phyloP scores from a whole-genome alignment of 2,329 filamentous ascomycete species.

The Monosporascus sp. region DNA sequence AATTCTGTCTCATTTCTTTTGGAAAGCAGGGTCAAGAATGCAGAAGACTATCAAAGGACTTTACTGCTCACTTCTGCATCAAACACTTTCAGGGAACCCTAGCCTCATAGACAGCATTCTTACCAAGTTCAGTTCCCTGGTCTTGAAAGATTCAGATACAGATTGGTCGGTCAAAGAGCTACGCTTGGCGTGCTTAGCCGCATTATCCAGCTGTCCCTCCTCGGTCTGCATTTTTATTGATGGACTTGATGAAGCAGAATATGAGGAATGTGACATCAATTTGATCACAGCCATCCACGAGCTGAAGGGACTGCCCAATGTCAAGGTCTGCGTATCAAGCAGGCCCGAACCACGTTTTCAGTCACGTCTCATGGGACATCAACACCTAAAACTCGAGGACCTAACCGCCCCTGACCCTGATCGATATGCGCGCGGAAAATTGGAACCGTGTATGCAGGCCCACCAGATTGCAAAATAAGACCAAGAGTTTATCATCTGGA shows the following conservation, averaged over 20 bases:
- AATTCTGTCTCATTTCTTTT: conserved; percentile 9
- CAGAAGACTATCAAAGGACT: conserved; percentile 7
- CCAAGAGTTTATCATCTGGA: neutral
- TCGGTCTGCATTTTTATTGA: conserved; percentile 5
- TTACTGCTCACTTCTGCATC: conserved; percentile 5
- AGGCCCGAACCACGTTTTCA: neutral
- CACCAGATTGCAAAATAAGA: too few species aligned
- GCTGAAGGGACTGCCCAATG: neutral
- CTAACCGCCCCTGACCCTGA: conserved; percentile 1
- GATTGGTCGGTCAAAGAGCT: conserved; percentile 3
- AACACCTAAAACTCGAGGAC: conserved; percentile 2
- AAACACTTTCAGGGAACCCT: neutral
- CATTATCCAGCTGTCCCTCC: neutral
- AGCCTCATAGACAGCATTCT: neutral
- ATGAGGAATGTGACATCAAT: neutral
- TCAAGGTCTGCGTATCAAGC: conserved; percentile 3
- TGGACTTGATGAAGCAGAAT: conserved; percentile 5
- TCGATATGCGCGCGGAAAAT: neutral
- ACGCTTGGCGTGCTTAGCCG: neutral
- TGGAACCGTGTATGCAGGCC: neutral
- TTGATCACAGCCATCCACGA: neutral
- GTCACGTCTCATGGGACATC: neutral
- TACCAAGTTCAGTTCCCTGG: neutral
- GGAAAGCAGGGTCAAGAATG: conserved; percentile 5
- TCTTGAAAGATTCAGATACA: neutral